These are phyloP conservation scores for Avena sativa DNA, from an alignment of 176 grass and related monocot species.

Conservation along the genomic window DNA sequence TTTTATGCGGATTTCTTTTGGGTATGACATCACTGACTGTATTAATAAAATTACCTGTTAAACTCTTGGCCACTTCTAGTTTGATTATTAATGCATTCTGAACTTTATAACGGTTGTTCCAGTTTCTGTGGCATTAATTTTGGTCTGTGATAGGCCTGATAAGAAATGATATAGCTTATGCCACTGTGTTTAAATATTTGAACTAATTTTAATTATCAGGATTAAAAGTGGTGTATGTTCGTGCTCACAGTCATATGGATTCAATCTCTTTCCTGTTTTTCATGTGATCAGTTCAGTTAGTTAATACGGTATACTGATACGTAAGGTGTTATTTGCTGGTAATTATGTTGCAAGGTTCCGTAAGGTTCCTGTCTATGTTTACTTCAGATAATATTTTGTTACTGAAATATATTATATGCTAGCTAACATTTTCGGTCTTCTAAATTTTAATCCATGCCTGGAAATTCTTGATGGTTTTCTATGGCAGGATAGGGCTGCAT, in stretches of 20 bases:
- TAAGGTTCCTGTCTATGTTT: not conserved
- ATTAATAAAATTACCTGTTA: not conserved
- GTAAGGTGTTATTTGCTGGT: not conserved
- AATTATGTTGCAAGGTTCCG: slow-evolving; percentile 13
- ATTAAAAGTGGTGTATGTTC: not conserved
- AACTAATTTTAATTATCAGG: not conserved
- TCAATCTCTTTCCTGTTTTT: slow-evolving; percentile 32
- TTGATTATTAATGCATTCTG: not conserved
- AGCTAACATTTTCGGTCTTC: slow-evolving; percentile 8
- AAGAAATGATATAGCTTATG: not conserved
- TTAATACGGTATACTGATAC: not conserved
- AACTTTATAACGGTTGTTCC: not conserved
- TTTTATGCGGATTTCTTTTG: not conserved
- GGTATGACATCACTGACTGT: not conserved
- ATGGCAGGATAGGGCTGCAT: slow-evolving; percentile 90
- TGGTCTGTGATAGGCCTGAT: slow-evolving; percentile 18
- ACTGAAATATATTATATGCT: slow-evolving; percentile 26
- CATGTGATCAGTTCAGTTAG: not conserved
- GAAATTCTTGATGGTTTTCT: slow-evolving; percentile 31
- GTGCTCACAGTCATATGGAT: not conserved
- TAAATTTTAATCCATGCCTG: slow-evolving; percentile 10
- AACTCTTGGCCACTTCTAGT: not conserved
- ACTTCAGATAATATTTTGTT: not conserved
- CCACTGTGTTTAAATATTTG: not conserved
- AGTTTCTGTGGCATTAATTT: not conserved